Percentiles rank a stretch among this genome's conserved stretches.
These are phyloP conservation scores for Solanum chmielewskii DNA, from an alignment of 257 asterid genomes.

Conservation along the genomic window DNA sequence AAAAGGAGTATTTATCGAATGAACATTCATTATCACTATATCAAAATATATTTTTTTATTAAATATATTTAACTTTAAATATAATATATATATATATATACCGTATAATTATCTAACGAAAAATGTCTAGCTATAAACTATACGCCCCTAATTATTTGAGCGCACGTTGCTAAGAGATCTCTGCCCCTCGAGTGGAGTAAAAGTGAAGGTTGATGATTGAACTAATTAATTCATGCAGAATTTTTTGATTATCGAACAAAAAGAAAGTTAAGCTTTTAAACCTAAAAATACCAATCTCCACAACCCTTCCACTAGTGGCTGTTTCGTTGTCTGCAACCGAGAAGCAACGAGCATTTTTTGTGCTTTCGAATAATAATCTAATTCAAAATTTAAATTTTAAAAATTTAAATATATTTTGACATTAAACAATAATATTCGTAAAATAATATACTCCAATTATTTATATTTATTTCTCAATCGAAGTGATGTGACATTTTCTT, in stretches of 20 bases:
- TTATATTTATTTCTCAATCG: neutral
- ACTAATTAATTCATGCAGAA: no score
- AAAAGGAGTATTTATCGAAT: neutral
- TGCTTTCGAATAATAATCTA: neutral
- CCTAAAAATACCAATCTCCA: neutral
- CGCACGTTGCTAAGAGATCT: neutral
- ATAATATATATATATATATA: no score
- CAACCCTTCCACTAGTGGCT: neutral
- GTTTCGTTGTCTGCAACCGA: neutral
- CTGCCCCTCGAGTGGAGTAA: no score
- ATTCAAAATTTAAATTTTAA: neutral
- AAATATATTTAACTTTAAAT: no score
- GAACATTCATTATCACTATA: no score
- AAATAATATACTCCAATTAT: neutral
- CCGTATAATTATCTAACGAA: rapidly evolving
- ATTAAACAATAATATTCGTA: neutral
- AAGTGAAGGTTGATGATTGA: no score
- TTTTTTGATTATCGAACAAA: no score
- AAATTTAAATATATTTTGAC: no score
- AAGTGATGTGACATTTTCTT: neutral
- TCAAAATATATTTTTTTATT: rapidly evolving
- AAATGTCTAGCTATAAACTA: no score
- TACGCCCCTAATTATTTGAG: neutral
- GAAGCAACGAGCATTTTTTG: neutral
- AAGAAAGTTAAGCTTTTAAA: no score